phyloP scores from a whole-genome alignment of 768 basidiomycete species.

The Ephemerocybe angulata region DNA sequence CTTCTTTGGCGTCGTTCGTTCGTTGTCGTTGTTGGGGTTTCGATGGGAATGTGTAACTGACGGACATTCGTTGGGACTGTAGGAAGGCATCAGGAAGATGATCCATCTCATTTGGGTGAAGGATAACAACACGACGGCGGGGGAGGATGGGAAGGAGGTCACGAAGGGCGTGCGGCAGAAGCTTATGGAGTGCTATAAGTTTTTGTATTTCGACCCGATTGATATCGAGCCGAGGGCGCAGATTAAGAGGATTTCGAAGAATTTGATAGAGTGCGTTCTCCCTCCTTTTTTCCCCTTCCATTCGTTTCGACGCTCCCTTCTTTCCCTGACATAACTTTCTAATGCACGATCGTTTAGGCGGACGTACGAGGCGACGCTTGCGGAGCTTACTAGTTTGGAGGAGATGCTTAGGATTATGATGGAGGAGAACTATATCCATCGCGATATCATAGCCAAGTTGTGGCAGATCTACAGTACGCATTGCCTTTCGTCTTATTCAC shows the following conservation, averaged over 20 bases:
- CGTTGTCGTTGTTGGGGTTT: too few species aligned
- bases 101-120: slow-evolving; percentile 96
- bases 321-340: neutral
- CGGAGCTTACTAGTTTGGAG: slow-evolving; percentile 92
- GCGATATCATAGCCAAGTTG: slow-evolving; percentile 82
- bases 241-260: slow-evolving; percentile 89
- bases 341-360: slow-evolving; percentile 43
- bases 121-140: slow-evolving; percentile 78
- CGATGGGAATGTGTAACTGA: too few species aligned
- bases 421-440: slow-evolving; percentile 79
- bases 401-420: slow-evolving; percentile 97
- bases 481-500: slow-evolving; percentile 2
- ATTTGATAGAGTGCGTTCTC: slow-evolving; percentile 84
- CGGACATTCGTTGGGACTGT: too few species aligned
- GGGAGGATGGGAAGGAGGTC: slow-evolving; percentile 61
- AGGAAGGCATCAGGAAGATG: slow-evolving; percentile 94
- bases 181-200: slow-evolving; percentile 84
- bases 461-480: slow-evolving; percentile 93
- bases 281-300: neutral
- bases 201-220: slow-evolving; percentile 83
- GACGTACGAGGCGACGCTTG: slow-evolving; percentile 89
- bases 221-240: slow-evolving; percentile 79
- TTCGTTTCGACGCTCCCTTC: neutral
- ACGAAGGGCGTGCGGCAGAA: slow-evolving; percentile 87
- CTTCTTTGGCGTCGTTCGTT: too few species aligned